Evolutionary conservation across 257 asterid genomes (phyloP).

Genomic region (Solanum habrochaites): DNA sequence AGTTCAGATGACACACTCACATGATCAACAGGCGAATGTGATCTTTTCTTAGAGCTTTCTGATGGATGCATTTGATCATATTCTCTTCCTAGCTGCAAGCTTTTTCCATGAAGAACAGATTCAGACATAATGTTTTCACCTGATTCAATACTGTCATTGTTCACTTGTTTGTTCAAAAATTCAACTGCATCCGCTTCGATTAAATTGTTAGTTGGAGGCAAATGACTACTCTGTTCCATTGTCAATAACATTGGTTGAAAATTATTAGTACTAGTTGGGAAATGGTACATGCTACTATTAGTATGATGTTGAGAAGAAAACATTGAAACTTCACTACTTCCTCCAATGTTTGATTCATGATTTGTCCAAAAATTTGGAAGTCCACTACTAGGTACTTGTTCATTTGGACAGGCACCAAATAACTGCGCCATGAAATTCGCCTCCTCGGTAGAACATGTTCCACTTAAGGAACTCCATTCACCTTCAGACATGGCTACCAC

Average conservation of each 20-base stretch:
- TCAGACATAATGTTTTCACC: constrained; percentile 2
- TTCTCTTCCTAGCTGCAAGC: not conserved
- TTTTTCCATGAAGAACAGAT: constrained; percentile 2
- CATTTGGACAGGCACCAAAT: constrained; percentile 18
- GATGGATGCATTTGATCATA: constrained; percentile 1
- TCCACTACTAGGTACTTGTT: constrained; percentile 9
- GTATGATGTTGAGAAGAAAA: constrained; percentile 2
- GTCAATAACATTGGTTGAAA: not conserved
- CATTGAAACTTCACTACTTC: constrained; percentile 2
- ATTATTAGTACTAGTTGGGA: constrained; percentile 27
- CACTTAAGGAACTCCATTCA: constrained; percentile 59
- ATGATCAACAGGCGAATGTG: constrained; percentile 12
- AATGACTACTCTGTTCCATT: constrained; percentile 9
- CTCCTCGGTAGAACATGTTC: constrained; percentile 40
- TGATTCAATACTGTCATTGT: constrained; percentile 21
- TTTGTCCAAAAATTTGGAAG: constrained; percentile 1
- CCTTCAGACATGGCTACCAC: constrained; percentile 48
- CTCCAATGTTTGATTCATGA: constrained; percentile 12
- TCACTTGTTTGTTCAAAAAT: constrained; percentile 26
- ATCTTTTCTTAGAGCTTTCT: constrained; percentile 32
- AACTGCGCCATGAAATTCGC: constrained; percentile 23
- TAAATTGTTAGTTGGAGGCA: not conserved
- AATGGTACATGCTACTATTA: constrained; percentile 9
- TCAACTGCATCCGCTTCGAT: constrained; percentile 13
- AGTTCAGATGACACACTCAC: not conserved